Evolutionary conservation across 208 protist species (phyloP), one percentile per base, ranked within the genome.

Genomic region (Angomonas deanei): DNA sequence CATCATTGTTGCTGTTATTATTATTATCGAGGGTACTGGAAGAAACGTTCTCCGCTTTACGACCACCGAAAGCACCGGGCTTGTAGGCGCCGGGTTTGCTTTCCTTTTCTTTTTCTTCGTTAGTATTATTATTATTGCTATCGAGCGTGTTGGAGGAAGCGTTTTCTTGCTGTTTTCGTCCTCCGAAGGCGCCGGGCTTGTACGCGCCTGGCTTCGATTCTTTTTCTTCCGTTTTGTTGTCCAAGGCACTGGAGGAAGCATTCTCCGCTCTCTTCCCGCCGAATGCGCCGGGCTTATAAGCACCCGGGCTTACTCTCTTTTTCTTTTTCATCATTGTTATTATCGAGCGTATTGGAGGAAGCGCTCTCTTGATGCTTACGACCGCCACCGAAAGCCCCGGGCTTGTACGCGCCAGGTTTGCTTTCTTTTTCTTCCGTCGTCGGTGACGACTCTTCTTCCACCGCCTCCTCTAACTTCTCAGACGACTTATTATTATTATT

Each of bases 101-200:
- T 62, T 62, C 34, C 23, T 49, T 30, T 62, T 24, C 38, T 49
- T 49, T 58, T 58, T 58, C 30, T 24, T 58, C 31, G 11, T 58
- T 10, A 10, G 8, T 30, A 33, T 34, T 27, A 24, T 49, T n/a
- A 32, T 27, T 62, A 50, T 23, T n/a, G 5, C 27, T 62, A 10
- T 24, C 26, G n/a, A n/a, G n/a, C n/a, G n/a, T n/a, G n/a, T n/a
- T n/a, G n/a, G n/a, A n/a, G n/a, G n/a, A n/a, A n/a, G n/a, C n/a
- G n/a, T 42, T 42, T n/a, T n/a, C 15, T 42, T 42, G 11, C 15
- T 8, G 11, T 42, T 42, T 42, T 42, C 36, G 8, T 42, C 36
- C 36, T 42, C 36, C 36, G 15, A 53, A 15, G n/a, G 47, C 47
- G 11, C 47, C n/a, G 23, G 47, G 47, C 23, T 53, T 53, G 47